These are phyloP conservation scores for Neopestalotiopsis sp. DNA, from an alignment of 2,329 filamentous ascomycete species.

Conservation along the genomic window DNA sequence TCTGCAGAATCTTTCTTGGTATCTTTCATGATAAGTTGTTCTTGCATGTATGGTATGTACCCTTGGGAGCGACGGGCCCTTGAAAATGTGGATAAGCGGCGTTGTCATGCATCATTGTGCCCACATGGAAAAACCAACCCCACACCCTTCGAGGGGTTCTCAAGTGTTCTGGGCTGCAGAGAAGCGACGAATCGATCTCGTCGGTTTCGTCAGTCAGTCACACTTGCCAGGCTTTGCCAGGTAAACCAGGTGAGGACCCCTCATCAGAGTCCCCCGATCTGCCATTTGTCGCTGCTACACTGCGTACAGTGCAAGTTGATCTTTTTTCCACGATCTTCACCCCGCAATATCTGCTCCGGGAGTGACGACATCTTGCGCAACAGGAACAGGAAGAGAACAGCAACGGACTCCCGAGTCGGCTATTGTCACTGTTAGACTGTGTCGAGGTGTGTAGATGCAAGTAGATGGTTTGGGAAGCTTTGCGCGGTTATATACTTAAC, in stretches of 20 bases:
- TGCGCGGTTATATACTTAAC: background rate
- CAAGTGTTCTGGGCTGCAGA: constrained; percentile 1
- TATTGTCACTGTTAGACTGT: too few species aligned
- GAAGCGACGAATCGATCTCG: constrained; percentile 6
- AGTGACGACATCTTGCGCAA: constrained; percentile 17
- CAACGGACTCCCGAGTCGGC: background rate
- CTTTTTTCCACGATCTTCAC: background rate
- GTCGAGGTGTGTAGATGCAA: background rate
- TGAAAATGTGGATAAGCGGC: constrained; percentile 15
- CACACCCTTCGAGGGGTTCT: constrained; percentile 2
- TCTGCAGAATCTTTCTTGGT: background rate
- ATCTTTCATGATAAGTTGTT: background rate
- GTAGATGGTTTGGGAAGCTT: background rate
- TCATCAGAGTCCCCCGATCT: background rate
- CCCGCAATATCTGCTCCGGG: constrained; percentile 2
- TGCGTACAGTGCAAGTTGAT: background rate
- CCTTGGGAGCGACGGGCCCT: constrained; percentile 3
- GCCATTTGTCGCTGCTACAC: background rate
- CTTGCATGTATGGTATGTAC: background rate
- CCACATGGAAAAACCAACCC: constrained; percentile 9
- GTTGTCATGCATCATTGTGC: constrained; percentile 17
- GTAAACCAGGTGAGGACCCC: background rate
- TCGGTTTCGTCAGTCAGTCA: constrained; percentile 3
- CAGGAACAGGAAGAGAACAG: constrained; percentile 7
- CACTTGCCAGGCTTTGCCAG: background rate